Conservation (phyloP, 2,329 filamentous ascomycete species). For the Cadophora malorum region DNA sequence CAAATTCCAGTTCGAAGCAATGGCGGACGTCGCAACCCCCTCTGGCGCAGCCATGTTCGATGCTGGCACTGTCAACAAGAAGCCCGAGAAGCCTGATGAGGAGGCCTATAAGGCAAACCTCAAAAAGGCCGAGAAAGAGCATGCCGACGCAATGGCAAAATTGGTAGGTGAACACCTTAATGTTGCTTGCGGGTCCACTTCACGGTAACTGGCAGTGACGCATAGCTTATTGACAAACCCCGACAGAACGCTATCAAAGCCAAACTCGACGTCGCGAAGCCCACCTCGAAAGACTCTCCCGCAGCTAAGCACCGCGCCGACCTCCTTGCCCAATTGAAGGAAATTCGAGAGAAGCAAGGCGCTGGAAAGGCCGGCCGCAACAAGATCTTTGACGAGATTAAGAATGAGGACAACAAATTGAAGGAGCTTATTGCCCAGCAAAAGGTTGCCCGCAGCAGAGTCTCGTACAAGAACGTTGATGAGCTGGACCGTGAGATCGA, state of each 20-base stretch:
- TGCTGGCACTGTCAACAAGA: conserved; percentile 52
- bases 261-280: conserved; percentile 84
- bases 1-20: conserved; percentile 42
- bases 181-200: neutral
- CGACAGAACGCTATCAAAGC: conserved; percentile 83
- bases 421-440: conserved; percentile 86
- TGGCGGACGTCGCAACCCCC: conserved; percentile 55
- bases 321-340: conserved; percentile 79
- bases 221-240: conserved; percentile 28
- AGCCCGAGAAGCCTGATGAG: conserved; percentile 88
- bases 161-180: conserved; percentile 55
- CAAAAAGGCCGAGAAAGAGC: conserved; percentile 84
- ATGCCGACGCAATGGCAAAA: conserved; percentile 76
- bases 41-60: conserved; percentile 51
- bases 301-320: conserved; percentile 84
- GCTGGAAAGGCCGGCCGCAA: conserved; percentile 83
- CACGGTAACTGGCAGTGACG: conserved; percentile 26
- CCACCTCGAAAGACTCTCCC: conserved; percentile 83
- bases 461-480: conserved; percentile 85
- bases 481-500: conserved; percentile 87
- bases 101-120: conserved; percentile 81
- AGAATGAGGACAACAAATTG: conserved; percentile 87
- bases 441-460: conserved; percentile 81
- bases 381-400: conserved; percentile 86
- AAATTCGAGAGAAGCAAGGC: conserved; percentile 87